Conservation (phyloP, 768 basidiomycete species). For the Amanita rubescens region DNA sequence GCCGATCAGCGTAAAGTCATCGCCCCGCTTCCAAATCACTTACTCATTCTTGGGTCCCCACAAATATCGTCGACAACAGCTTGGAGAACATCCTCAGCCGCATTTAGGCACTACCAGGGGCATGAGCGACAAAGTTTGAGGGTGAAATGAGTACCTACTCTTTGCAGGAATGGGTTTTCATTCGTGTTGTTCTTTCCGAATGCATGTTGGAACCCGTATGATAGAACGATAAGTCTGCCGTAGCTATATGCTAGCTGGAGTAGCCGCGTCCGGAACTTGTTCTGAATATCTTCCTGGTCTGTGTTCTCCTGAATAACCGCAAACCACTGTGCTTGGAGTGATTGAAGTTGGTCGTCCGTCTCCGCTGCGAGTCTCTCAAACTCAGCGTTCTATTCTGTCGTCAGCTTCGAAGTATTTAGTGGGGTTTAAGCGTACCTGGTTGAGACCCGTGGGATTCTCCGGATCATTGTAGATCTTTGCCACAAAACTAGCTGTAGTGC, state of each 20-base stretch:
- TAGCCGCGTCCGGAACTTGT: constrained; percentile 53
- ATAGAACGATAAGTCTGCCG: constrained; percentile 58
- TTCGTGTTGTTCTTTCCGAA: constrained; percentile 54
- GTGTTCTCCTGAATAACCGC: constrained; percentile 38
- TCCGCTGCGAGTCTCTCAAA: constrained; percentile 57
- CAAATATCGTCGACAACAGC: constrained; percentile 54
- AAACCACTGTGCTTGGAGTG: constrained; percentile 50
- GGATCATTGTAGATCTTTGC: constrained; percentile 67
- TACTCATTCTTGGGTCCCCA: constrained; percentile 43
- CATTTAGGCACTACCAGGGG: constrained; percentile 47
- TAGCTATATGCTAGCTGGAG: constrained; percentile 62
- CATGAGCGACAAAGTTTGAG: constrained; percentile 1
- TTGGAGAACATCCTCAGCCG: constrained; percentile 59
- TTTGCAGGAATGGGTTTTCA: constrained; percentile 58
- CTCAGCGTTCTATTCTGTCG: constrained; percentile 42
- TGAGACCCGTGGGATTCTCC: constrained; percentile 64
- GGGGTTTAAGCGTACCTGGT: constrained; percentile 43
- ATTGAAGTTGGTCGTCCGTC: constrained; percentile 62
- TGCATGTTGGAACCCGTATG: constrained; percentile 72
- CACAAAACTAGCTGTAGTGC: constrained; percentile 53
- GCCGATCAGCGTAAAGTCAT: constrained; percentile 9
- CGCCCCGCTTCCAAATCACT: background rate
- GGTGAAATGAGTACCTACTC: constrained; percentile 36
- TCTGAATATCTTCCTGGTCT: constrained; percentile 47
- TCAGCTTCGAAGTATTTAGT: background rate